Evolutionary conservation across 768 basidiomycete genomes (phyloP).

Genomic region (Macrocybe gigantea): DNA sequence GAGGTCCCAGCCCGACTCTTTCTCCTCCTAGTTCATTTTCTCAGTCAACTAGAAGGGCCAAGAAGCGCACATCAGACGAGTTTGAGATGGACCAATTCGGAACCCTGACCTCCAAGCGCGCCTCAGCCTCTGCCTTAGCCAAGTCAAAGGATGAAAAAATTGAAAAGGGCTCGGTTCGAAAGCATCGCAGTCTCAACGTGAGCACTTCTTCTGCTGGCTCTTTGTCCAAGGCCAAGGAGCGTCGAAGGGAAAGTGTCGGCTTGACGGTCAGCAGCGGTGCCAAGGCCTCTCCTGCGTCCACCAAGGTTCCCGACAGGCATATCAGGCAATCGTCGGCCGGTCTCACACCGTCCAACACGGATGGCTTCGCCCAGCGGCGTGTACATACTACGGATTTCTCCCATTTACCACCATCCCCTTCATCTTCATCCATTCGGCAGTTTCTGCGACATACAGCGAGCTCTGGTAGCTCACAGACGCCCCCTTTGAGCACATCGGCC

Average conservation of each 20-base stretch:
- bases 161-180: constrained; percentile 34
- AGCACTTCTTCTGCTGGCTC: constrained; percentile 30
- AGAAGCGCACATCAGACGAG: constrained; percentile 77
- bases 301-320: constrained; percentile 40
- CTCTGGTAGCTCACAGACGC: constrained; percentile 31
- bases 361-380: constrained; percentile 47
- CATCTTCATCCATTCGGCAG: constrained; percentile 84
- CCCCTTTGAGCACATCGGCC: constrained; percentile 28
- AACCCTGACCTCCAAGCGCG: constrained; percentile 46
- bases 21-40: constrained; percentile 66
- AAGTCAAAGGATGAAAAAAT: constrained; percentile 47
- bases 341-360: constrained; percentile 59
- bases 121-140: constrained; percentile 19
- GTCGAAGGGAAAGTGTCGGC: constrained; percentile 48
- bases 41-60: constrained; percentile 46
- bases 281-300: constrained; percentile 23
- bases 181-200: constrained; percentile 68
- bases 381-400: constrained; percentile 76
- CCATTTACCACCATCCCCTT: constrained; percentile 86
- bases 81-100: constrained; percentile 76
- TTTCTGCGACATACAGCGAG: constrained; percentile 57
- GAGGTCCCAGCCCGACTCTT: constrained; percentile 21
- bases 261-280: constrained; percentile 33
- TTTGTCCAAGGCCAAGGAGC: constrained; percentile 43
- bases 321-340: constrained; percentile 63